Percentiles rank a stretch among this genome's conserved stretches.
Evolutionary conservation across 371 early-diverging fungal genomes (phyloP).

Genomic region (Sporodiniella umbellata): DNA sequence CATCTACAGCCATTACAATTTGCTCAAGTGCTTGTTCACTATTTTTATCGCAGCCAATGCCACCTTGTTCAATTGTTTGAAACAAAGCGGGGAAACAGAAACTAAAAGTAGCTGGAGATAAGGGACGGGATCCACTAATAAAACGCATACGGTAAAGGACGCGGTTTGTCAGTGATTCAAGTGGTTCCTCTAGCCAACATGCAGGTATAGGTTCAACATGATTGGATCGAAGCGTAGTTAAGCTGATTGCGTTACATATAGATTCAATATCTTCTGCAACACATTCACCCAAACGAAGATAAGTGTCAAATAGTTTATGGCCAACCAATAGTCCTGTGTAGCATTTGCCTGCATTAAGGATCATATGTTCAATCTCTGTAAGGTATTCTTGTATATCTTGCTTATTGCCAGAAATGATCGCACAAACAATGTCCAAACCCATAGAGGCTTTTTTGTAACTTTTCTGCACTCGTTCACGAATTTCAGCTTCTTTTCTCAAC

Average conservation of each 20-base stretch:
- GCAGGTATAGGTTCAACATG: slow-evolving; percentile 60
- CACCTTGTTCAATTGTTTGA: slow-evolving; percentile 66
- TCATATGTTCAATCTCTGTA: slow-evolving; percentile 44
- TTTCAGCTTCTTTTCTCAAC: slow-evolving; percentile 70
- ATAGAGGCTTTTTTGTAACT: slow-evolving; percentile 48
- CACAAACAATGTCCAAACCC: slow-evolving; percentile 64
- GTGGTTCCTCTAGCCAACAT: slow-evolving; percentile 68
- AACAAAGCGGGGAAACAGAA: slow-evolving; percentile 79
- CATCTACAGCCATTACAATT: slow-evolving; percentile 70
- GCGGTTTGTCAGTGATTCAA: slow-evolving; percentile 64
- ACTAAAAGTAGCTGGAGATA: slow-evolving; percentile 76
- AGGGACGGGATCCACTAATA: slow-evolving; percentile 59
- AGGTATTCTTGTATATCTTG: slow-evolving; percentile 41
- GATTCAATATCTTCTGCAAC: slow-evolving; percentile 46
- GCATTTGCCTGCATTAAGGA: slow-evolving; percentile 49
- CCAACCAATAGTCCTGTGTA: slow-evolving; percentile 60
- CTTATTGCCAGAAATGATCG: slow-evolving; percentile 62
- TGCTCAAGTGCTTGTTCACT: slow-evolving; percentile 68
- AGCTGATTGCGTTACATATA: slow-evolving; percentile 51
- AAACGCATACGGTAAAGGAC: slow-evolving; percentile 75
- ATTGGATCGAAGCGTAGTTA: slow-evolving; percentile 71
- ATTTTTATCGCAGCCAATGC: slow-evolving; percentile 50
- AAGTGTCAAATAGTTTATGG: slow-evolving; percentile 54
- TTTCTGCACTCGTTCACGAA: slow-evolving; percentile 64
- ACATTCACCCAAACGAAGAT: slow-evolving; percentile 50